Base-by-base conservation (phyloP, 208 protist species). In the Porcisia hertigi region DNA sequence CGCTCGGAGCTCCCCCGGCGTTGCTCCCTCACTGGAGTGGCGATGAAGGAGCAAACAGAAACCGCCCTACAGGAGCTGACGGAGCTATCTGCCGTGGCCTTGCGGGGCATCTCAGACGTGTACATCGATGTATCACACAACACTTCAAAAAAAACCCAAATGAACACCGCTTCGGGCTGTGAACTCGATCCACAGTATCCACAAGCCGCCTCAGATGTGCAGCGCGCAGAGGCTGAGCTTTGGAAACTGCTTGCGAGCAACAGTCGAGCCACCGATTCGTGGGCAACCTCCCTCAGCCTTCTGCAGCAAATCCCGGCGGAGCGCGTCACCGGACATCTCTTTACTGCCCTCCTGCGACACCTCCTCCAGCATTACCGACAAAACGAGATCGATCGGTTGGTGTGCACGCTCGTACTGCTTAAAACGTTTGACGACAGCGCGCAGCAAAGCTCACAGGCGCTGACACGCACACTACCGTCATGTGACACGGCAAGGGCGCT, bases 301-400 rank as follows among this genome's bases (percentile, higher is more conserved):
- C 60, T 82, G 23, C 52, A 8, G 20, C 67, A 36, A 47, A 16
- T 75, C 5, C 73, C 78, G 6, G 45, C 73, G 23, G 52, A 53
- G 23, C 12, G 53, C 62, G n/a, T 82, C 16, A 69, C 78, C 7
- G 71, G 71, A 9, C 73, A 57, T 60, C 53, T 82, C 65, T 82
- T 77, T 52, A 76, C 55, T 3, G 72, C 78, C 3, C 20, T 82
- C 1, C 41, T 67, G 34, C 73, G 59, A 20, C 67, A 70, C 1
- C 78, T 82, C n/a, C 55, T 75, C 47, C 53, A 71, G 20, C 69
- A 75, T 12, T 36, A 74, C 8, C 66, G 78, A 25, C 14, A 43
- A 30, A 30, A 3, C 25, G 78, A 77, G 43, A 3, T 75, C 2
- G 73, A 57, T 23, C 25, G 1, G 14, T 53, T 82, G 16, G 60